Evolutionary conservation across 2,329 filamentous ascomycete species (phyloP), one percentile per base, ranked within the genome.

Genomic region (Alternaria brassicicola): DNA sequence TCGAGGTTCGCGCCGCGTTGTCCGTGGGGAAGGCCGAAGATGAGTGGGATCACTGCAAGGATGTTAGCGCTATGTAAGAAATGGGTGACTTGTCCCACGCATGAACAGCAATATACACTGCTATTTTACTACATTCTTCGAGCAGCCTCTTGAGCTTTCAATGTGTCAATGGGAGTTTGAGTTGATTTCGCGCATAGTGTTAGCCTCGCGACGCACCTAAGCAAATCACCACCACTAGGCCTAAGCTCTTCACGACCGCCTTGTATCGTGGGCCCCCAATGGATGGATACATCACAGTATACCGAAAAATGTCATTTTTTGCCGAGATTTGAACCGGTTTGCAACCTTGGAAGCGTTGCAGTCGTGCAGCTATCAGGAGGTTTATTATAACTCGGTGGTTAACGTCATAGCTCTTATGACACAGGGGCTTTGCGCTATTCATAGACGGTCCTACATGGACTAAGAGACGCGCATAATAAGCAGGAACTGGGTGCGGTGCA

Each of bases 361-460:
- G 55, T 36, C 21, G 36, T 30, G 42, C 28, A 38, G 53, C 47
- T 33, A 30, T 30, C 19, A 33, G 25, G 45, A 23, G 43, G 38
- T 35, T 17, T 36, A 3, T 12, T 42, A 31, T 52, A 39, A 19
- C 7, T 12, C 25, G 21, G 33, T 36, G 23, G 35, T 23, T 31
- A 51, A 57, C 53, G 53, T 57, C 57, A 57, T 61, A 58, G 55
- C 58, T 42, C 33, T 49, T 49, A 15, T n/a, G 15, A 45, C 30
- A 53, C 25, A 35, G 39, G 54, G 57, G 54, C 31, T 28, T 52
- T 19, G 45, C 31, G 39, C 48, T 57, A 57, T 28, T 39, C 36
- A 41, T 54, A 48, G 25, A 35, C 8, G 28, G 17, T 17, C 4
- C 23, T 21, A 36, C 6, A 25, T 42, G 21, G 17, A 26, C 26